Evolutionary conservation across 331 rosid species (phyloP), one percentile per base, ranked within the genome.

Genomic region (Rosa hybrid): DNA sequence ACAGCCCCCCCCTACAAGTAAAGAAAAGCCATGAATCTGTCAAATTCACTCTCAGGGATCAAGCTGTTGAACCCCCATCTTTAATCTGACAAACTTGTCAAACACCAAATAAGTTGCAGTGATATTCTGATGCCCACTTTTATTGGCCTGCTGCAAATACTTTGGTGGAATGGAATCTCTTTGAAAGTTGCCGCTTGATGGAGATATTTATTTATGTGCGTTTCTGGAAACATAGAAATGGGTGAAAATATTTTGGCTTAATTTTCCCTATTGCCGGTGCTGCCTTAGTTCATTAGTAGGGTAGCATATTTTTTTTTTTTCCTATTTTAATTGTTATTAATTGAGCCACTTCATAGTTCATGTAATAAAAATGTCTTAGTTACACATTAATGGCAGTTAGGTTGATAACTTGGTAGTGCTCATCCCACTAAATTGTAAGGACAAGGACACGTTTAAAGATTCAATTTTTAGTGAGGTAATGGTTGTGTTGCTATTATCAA

Each of bases 1-100:
- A 72, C 85, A 71, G 56, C 81, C 87, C 50, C 81, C 87, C 50
- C 77, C 92, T 69, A 80, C 83, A 41, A 83, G 79, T 64, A 86
- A 87, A 86, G 65, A 77, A 34, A 77, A 49, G 80, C 74, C 74
- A 48, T 49, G 51, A 76, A 7, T 1, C 45, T 41, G 34, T 44
- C 57, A 17, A 8, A 44, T 12, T 45, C 80, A 62, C 23, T 18
- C 62, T 64, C 38, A 3, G 38, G 38, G 49, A 30, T 64, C 63
- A 48, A 65, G 50, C 39, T 76, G n/a, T n/a, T 34, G 14, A 50
- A 44, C 17, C 79, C 18, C 42, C 48, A 18, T 76, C 14, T 25
- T 25, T 65, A 69, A 54, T 57, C 83, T 17, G 77, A 71, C 63
- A 14, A 34, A 51, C 54, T 41, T 78, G 44, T 69, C 50, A 8